A percentile compares a stretch with the other conserved stretches of the same genome.
phyloP scores from a whole-genome alignment of 352 stramenopile species.

The Phytophthora aleatoria region DNA sequence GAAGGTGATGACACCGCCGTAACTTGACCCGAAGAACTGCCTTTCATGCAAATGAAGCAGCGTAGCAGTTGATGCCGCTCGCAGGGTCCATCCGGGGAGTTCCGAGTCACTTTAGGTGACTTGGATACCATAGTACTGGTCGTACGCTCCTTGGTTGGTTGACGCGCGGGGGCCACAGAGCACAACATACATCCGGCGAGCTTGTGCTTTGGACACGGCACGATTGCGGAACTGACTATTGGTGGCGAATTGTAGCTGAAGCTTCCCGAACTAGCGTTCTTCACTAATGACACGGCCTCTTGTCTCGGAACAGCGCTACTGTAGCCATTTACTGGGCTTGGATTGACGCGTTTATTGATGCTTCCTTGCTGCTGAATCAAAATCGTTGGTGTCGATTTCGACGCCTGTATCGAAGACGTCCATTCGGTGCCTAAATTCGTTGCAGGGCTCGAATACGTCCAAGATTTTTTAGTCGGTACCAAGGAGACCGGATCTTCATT shows the following conservation, averaged over 20 bases:
- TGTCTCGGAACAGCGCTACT: slow-evolving; percentile 7
- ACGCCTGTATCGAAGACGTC: slow-evolving; percentile 11
- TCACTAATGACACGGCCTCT: slow-evolving; percentile 17
- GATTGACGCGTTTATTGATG: not conserved
- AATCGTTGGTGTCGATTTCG: slow-evolving; percentile 20
- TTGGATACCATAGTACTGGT: not conserved
- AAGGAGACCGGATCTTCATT: not conserved
- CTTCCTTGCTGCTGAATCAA: slow-evolving; percentile 13
- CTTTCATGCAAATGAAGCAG: slow-evolving; percentile 72
- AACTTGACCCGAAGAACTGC: not conserved
- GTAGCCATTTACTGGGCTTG: not conserved
- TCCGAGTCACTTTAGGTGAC: slow-evolving; percentile 5
- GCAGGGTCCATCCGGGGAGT: slow-evolving; percentile 35
- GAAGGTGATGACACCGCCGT: not conserved
- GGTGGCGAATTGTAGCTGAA: slow-evolving; percentile 12
- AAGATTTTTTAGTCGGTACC: not conserved
- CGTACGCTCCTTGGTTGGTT: not conserved
- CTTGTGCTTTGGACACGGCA: slow-evolving; percentile 57
- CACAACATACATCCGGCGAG: slow-evolving; percentile 73
- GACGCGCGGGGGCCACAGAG: slow-evolving; percentile 13
- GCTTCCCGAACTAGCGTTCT: slow-evolving; percentile 7
- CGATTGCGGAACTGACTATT: not conserved
- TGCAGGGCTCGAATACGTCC: slow-evolving; percentile 5
- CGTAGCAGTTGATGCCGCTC: slow-evolving; percentile 51
- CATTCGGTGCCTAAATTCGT: slow-evolving; percentile 16